These are phyloP conservation scores for Paragyromitra xinjiangensis DNA, from an alignment of 495 filamentous ascomycete genomes.

Conservation along the genomic window DNA sequence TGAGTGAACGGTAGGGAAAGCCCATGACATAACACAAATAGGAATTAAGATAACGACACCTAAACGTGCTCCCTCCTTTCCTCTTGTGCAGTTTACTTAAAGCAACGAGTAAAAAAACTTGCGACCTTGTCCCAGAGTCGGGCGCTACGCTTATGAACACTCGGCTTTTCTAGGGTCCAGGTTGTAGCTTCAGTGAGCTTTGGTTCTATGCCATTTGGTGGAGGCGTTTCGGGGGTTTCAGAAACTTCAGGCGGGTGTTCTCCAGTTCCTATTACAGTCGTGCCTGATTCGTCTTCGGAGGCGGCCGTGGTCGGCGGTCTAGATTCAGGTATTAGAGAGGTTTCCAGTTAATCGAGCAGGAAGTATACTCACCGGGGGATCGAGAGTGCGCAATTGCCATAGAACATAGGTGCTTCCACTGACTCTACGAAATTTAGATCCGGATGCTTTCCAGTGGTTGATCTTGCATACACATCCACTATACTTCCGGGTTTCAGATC, in stretches of 20 bases:
- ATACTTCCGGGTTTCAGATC: conserved; percentile 10
- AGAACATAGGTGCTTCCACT: neutral
- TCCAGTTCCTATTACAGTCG: neutral
- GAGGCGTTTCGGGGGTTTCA: neutral
- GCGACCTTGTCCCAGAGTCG: neutral
- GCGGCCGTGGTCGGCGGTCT: neutral
- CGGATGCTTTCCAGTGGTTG: neutral
- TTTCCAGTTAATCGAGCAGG: neutral
- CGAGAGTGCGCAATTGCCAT: neutral
- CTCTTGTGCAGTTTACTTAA: neutral
- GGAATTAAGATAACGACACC: no score
- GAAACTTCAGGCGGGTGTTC: neutral
- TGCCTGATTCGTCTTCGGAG: neutral
- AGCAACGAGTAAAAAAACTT: neutral
- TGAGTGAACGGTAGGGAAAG: no score
- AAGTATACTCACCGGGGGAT: neutral
- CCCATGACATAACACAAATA: no score
- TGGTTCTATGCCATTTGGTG: neutral
- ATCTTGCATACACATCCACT: conserved; percentile 18
- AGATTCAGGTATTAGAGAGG: neutral
- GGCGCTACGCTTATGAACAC: neutral
- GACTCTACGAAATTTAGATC: conserved; percentile 8
- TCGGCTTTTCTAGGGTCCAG: neutral
- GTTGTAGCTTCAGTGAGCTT: neutral
- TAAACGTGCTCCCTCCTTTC: no score